Evolutionary conservation across 2,329 filamentous ascomycete genomes (phyloP).

Genomic region (Fusarium sp.): DNA sequence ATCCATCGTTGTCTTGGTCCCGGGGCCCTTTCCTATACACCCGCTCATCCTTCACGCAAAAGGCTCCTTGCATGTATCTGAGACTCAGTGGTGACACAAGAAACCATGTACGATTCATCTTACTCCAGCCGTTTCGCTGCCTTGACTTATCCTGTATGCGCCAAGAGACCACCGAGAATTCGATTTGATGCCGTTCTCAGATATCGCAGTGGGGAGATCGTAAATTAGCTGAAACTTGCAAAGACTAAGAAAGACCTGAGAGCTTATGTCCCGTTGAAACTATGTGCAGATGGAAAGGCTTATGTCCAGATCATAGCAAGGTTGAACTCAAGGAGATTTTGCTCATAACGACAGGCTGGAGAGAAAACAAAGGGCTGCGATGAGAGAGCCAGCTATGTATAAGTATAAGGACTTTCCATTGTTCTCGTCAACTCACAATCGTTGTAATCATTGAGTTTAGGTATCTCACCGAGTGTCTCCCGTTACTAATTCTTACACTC

Average conservation of each 20-base stretch:
- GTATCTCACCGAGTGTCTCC: not conserved
- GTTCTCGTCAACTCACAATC: not conserved
- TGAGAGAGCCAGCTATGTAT: not conserved
- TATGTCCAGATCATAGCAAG: not conserved
- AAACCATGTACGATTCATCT: not conserved
- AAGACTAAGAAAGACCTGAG: too few species aligned
- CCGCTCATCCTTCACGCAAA: not conserved
- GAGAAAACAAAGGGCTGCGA: not conserved
- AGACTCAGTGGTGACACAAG: not conserved
- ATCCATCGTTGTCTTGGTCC: too few species aligned
- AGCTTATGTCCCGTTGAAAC: too few species aligned
- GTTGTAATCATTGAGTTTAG: not conserved
- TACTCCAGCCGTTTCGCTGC: not conserved
- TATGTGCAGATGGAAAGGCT: not conserved
- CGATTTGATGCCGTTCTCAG: not conserved
- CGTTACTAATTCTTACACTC: not conserved
- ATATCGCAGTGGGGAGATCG: not conserved
- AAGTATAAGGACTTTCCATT: not conserved
- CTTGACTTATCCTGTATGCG: too few species aligned
- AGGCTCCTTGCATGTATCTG: not conserved
- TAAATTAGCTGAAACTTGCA: not conserved
- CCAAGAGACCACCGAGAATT: not conserved
- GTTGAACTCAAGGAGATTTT: not conserved
- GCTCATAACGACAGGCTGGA: not conserved
- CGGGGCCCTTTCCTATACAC: not conserved